Conservation (phyloP, 345 rosid species). For the Dovyalis caffra region DNA sequence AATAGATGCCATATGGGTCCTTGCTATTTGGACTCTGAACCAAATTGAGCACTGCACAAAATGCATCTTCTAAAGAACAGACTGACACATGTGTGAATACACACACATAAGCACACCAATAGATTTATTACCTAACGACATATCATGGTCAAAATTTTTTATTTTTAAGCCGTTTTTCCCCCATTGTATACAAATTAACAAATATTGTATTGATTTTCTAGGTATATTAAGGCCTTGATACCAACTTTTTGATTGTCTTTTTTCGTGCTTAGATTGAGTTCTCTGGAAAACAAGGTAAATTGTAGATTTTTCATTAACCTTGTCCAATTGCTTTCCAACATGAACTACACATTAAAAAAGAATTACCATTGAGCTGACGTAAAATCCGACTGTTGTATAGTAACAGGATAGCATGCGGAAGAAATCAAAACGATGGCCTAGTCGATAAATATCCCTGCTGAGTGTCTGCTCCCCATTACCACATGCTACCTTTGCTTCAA, state of each 20-base stretch:
- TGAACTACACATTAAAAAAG: conserved; percentile 14
- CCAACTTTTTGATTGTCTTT: background rate
- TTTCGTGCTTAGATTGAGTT: background rate
- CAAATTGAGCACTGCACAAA: background rate
- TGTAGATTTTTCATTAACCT: background rate
- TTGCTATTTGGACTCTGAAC: background rate
- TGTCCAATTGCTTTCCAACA: conserved; percentile 1
- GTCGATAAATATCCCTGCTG: conserved; percentile 87
- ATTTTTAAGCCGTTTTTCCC: background rate
- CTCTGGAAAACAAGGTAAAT: background rate
- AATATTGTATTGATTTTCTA: background rate
- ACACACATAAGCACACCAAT: background rate
- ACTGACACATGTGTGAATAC: too few species aligned
- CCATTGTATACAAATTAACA: background rate
- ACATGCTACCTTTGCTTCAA: conserved; percentile 97
- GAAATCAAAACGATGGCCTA: conserved; percentile 97
- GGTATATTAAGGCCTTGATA: background rate
- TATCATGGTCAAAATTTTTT: background rate
- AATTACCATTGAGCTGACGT: conserved; percentile 86
- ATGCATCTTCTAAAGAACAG: background rate
- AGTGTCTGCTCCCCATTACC: conserved; percentile 96
- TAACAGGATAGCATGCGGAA: conserved; percentile 93
- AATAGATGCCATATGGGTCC: background rate
- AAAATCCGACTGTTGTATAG: conserved; percentile 86
- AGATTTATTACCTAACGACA: too few species aligned